phyloP scores from a whole-genome alignment of 192 early-diverging fungal genomes.

The Cladochytrium replicatum region DNA sequence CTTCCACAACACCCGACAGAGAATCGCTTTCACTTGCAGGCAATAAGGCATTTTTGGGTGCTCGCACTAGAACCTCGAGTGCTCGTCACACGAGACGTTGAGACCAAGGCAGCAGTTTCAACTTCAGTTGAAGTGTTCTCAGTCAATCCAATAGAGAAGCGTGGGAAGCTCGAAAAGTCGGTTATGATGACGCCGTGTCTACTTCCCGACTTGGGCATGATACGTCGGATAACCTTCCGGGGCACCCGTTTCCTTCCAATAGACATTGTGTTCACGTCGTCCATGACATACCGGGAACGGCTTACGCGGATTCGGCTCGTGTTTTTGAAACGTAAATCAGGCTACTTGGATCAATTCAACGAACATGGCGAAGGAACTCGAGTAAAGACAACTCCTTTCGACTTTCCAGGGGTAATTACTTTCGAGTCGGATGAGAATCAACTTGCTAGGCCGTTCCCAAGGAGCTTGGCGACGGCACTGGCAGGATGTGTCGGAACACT shows the following conservation, averaged over 20 bases:
- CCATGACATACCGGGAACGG: slow-evolving; percentile 17
- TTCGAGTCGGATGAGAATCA: background rate
- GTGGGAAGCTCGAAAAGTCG: slow-evolving; percentile 1
- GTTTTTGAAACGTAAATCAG: slow-evolving; percentile 18
- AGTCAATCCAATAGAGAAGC: background rate
- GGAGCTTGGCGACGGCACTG: background rate
- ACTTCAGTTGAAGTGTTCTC: slow-evolving; percentile 39
- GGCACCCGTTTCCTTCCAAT: slow-evolving; percentile 49
- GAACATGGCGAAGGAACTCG: slow-evolving; percentile 8
- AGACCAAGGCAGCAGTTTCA: slow-evolving; percentile 35
- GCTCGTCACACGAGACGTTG: slow-evolving; percentile 58
- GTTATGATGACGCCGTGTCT: slow-evolving; percentile 47
- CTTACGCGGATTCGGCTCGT: slow-evolving; percentile 1
- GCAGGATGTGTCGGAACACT: background rate
- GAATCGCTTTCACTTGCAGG: slow-evolving; percentile 61
- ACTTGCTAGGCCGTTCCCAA: background rate
- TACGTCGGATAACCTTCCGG: slow-evolving; percentile 41
- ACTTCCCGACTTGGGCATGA: slow-evolving; percentile 39
- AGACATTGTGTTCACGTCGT: slow-evolving; percentile 24
- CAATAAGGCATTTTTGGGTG: slow-evolving; percentile 72
- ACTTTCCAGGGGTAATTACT: background rate
- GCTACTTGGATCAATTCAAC: slow-evolving; percentile 25
- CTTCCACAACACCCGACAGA: slow-evolving; percentile 45
- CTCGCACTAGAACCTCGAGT: slow-evolving; percentile 60
- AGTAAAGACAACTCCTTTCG: background rate